A percentile compares a stretch with the other conserved stretches of the same genome.
Conservation (phyloP, 768 basidiomycete species). For the Lactifluus rugatus region DNA sequence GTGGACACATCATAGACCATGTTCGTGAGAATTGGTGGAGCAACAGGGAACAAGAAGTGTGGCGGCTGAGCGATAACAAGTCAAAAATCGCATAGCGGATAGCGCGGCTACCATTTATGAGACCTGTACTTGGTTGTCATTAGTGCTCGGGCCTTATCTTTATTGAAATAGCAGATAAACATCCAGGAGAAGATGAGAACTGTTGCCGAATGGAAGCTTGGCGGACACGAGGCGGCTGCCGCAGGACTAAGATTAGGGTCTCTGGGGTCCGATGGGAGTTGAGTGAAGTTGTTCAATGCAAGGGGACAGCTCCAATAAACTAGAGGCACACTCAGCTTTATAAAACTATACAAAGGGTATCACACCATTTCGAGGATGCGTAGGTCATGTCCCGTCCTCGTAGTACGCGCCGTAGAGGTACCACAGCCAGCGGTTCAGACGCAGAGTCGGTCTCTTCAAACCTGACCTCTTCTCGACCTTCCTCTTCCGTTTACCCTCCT, state of each 20-base stretch:
- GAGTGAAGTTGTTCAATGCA: too few relatives aligned
- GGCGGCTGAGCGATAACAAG: not conserved
- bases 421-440: slow-evolving; percentile 17
- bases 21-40: not conserved
- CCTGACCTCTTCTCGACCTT: slow-evolving; percentile 12
- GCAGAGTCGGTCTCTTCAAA: slow-evolving; percentile 12
- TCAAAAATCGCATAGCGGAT: not conserved
- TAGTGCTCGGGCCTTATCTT: not conserved
- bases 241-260: not conserved
- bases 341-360: not conserved
- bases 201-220: not conserved
- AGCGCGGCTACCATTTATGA: not conserved
- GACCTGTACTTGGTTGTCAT: not conserved
- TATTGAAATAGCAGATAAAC: not conserved
- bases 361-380: not conserved
- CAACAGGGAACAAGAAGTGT: not conserved
- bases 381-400: slow-evolving; percentile 19
- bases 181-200: not conserved
- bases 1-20: not conserved
- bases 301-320: not conserved
- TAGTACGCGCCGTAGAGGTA: slow-evolving; percentile 16
- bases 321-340: not conserved
- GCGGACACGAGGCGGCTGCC: not conserved
- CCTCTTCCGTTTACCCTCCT: slow-evolving; percentile 19
- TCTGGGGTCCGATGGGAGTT: not conserved